A percentile compares a stretch with the other conserved stretches of the same genome.
These are phyloP conservation scores for Silene vulgaris DNA, from an alignment of 179 eudicot genomes.

Conservation along the genomic window DNA sequence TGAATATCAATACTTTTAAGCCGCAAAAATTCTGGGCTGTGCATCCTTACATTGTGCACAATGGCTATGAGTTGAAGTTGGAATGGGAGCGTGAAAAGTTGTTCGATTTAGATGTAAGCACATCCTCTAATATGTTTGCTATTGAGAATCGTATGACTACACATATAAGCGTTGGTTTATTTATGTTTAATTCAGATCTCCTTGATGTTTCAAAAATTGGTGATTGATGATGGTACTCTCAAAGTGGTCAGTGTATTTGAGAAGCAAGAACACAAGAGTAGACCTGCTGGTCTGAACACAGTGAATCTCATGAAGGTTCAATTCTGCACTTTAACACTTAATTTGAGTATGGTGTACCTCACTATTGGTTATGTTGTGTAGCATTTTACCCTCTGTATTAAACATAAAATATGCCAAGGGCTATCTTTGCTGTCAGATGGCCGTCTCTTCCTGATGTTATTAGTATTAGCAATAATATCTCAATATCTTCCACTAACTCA, in stretches of 20 bases:
- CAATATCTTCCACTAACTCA: too few relatives aligned
- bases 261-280: slow-evolving; percentile 79
- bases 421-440: not conserved
- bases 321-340: not conserved
- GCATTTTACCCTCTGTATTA: not conserved
- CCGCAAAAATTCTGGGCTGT: slow-evolving; percentile 83
- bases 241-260: slow-evolving; percentile 53
- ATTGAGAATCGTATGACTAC: slow-evolving; percentile 3
- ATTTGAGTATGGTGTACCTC: not conserved
- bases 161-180: slow-evolving; percentile 4
- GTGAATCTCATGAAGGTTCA: slow-evolving; percentile 90
- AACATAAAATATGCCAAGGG: not conserved
- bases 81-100: slow-evolving; percentile 84
- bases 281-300: slow-evolving; percentile 92
- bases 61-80: slow-evolving; percentile 79
- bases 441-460: not conserved
- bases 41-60: slow-evolving; percentile 65
- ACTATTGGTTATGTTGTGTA: not conserved
- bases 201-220: slow-evolving; percentile 70
- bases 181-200: slow-evolving; percentile 44
- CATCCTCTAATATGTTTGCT: slow-evolving; percentile 8
- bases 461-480: too few relatives aligned
- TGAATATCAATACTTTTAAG: slow-evolving; percentile 77
- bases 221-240: slow-evolving; percentile 60
- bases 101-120: slow-evolving; percentile 80